Percentiles rank a stretch among this genome's conserved stretches.
phyloP scores from a whole-genome alignment of 805 yeast species.

The Teunomyces lycoperdinae region DNA sequence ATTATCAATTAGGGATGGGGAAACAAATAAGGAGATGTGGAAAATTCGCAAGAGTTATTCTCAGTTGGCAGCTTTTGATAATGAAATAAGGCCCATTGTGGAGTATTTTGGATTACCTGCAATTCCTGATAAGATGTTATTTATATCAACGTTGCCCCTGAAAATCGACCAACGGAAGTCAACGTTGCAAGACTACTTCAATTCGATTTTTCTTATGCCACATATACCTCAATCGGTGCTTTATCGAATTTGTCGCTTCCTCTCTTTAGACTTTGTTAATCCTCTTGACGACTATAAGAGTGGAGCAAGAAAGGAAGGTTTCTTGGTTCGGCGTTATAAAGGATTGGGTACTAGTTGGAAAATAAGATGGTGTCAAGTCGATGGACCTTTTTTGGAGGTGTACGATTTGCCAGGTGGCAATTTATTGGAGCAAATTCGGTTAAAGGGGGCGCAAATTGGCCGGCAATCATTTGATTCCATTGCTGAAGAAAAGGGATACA shows the following conservation, averaged over 20 bases:
- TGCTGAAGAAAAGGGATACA: constrained; percentile 47
- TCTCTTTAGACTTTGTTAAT: constrained; percentile 65
- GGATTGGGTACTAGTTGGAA: constrained; percentile 68
- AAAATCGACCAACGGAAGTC: constrained; percentile 62
- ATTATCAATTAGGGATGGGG: constrained; percentile 62
- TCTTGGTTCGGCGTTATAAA: constrained; percentile 59
- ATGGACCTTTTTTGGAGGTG: constrained; percentile 55
- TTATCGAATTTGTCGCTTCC: constrained; percentile 56
- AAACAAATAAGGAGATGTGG: constrained; percentile 68
- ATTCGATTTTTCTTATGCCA: constrained; percentile 53
- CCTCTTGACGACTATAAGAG: constrained; percentile 51
- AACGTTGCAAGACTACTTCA: constrained; percentile 57
- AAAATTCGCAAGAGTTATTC: constrained; percentile 61
- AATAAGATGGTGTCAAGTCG: constrained; percentile 63
- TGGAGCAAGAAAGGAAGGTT: constrained; percentile 63
- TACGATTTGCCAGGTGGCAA: constrained; percentile 58
- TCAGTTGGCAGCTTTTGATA: constrained; percentile 62
- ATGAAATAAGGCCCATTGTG: constrained; percentile 49
- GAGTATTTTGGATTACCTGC: constrained; percentile 56
- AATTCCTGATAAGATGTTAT: constrained; percentile 63
- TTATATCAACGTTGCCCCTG: constrained; percentile 56
- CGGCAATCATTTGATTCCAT: constrained; percentile 43
- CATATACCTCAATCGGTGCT: constrained; percentile 54
- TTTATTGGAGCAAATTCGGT: constrained; percentile 48
- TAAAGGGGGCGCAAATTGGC: constrained; percentile 55